Evolutionary conservation across 208 protist genomes (phyloP), one percentile per base, ranked within the genome.

Genomic region (Acanthamoeba lenticulata): DNA sequence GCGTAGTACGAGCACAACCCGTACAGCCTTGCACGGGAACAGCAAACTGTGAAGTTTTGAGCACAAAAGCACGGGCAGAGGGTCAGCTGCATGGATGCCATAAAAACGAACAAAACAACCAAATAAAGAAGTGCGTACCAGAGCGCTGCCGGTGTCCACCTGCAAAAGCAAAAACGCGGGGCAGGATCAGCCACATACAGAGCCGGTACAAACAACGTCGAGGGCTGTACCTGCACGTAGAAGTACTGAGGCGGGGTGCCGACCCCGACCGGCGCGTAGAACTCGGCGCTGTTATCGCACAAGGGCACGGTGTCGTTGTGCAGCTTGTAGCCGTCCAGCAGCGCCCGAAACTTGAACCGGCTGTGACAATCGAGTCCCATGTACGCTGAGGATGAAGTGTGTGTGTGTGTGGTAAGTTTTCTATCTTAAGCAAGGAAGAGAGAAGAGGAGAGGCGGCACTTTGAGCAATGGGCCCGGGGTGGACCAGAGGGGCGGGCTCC

Each of bases 261-360:
- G 13, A 90, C 40, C 19, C 55, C 81, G 17, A 90, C 27, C 47
- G 24, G 15, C 17, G 81, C 81, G n/a, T 90, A 90, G 55, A 90
- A 65, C 81, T 90, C 81, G n/a, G 55, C 38, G 29, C 32, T 34
- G 27, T 90, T 90, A 47, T 90, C 81, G 24, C 81, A 90, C 40
- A 90, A 34, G 19, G 67, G 67, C 38, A 79, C 67, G 15, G 67
- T 79, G 13, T 44, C 34, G 36, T 79, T 79, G 67, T 79, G 67
- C 36, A 79, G 32, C 36, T 44, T n/a, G 67, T 79, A 36, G 13
- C 67, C 67, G 42, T 32, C 57, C 57, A 79, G 17, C 67, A 79
- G 67, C 19, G 36, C 67, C 27, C 34, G 13, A 19, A 79, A 79
- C 67, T 79, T 79, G 32, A 27, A 79, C 4, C 34, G n/a, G 67